A percentile compares a stretch with the other conserved stretches of the same genome.
Conservation (phyloP, 345 rosid species). For the Hevea brasiliensis region DNA sequence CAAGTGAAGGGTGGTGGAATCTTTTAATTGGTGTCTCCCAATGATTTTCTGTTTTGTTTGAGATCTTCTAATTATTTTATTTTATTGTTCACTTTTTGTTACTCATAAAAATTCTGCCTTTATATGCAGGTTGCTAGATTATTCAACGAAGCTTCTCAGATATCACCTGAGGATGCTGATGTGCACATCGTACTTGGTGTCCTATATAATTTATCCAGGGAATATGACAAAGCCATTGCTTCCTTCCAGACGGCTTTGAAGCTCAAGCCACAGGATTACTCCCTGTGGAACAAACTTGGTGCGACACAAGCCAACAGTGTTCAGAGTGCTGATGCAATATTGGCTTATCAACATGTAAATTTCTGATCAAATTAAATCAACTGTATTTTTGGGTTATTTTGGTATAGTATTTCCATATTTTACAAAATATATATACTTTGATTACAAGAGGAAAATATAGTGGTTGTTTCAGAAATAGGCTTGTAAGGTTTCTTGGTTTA, state of each 20-base stretch:
- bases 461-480: not conserved
- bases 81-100: not conserved
- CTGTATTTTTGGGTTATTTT: not conserved
- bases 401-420: not conserved
- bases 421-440: not conserved
- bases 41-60: not conserved
- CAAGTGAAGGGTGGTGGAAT: not conserved
- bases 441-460: not conserved
- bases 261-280: constrained; percentile 94
- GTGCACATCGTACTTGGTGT: constrained; percentile 96
- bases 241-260: constrained; percentile 80
- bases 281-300: constrained; percentile 98
- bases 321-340: constrained; percentile 97
- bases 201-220: constrained; percentile 84
- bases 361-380: not conserved
- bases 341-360: constrained; percentile 89
- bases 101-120: not conserved
- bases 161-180: constrained; percentile 97
- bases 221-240: constrained; percentile 83
- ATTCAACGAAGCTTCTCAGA: constrained; percentile 80
- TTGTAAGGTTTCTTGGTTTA: no score
- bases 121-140: constrained; percentile 64
- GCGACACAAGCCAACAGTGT: constrained; percentile 99
- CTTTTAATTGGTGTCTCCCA: not conserved
- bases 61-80: not conserved